Evolutionary conservation across 2,329 filamentous ascomycete genomes (phyloP).

Genomic region (Cercospora brassicicola): DNA sequence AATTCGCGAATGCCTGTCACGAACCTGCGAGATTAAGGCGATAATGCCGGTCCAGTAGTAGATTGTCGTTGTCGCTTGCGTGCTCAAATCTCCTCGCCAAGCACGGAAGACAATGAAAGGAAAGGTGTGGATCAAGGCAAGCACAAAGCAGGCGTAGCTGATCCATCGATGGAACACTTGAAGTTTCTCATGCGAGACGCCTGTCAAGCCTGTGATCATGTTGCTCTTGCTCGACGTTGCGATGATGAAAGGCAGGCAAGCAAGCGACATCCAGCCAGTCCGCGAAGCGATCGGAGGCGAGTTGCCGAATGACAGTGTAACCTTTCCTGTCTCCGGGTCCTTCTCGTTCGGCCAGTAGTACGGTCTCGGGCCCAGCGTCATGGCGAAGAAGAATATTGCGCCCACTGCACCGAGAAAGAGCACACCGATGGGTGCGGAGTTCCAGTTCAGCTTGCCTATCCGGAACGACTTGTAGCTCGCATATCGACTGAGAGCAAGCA

Average conservation of each 20-base stretch:
- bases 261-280: conserved; percentile 55
- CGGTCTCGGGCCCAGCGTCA: conserved; percentile 44
- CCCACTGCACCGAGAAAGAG: conserved; percentile 45
- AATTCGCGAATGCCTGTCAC: conserved; percentile 22
- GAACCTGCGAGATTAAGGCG: conserved; percentile 55
- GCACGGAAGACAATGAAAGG: conserved; percentile 59
- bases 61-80: conserved; percentile 48
- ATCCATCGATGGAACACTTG: conserved; percentile 59
- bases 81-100: conserved; percentile 51
- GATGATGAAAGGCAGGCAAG: conserved; percentile 54
- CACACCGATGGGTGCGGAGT: conserved; percentile 50
- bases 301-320: conserved; percentile 45
- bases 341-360: conserved; percentile 53
- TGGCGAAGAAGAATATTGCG: conserved; percentile 51
- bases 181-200: conserved; percentile 59
- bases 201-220: conserved; percentile 55
- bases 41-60: conserved; percentile 59
- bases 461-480: conserved; percentile 46
- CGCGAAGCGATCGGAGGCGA: conserved; percentile 57
- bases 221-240: conserved; percentile 53
- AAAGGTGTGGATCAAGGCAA: conserved; percentile 60
- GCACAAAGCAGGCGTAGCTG: conserved; percentile 57
- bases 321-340: conserved; percentile 14
- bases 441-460: conserved; percentile 41
- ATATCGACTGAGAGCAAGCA: conserved; percentile 44